Evolutionary conservation across 495 filamentous ascomycete species (phyloP).

Genomic region (Daldinia bambusicola): DNA sequence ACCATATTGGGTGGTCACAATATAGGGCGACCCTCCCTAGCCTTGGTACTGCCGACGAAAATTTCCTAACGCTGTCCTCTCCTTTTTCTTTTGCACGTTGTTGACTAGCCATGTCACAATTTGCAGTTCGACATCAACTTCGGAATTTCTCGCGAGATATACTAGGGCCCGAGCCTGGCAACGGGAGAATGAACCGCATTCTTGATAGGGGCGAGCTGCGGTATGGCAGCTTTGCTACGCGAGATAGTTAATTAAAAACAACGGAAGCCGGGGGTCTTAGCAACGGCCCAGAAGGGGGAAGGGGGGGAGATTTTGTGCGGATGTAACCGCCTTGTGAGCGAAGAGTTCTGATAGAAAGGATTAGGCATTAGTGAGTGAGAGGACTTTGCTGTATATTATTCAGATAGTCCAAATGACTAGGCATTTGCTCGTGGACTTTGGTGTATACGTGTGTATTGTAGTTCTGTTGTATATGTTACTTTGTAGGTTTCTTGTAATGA

Average conservation of each 20-base stretch:
- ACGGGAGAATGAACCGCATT: slow-evolving; percentile 17
- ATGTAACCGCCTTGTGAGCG: slow-evolving; percentile 37
- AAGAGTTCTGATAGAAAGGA: slow-evolving; percentile 41
- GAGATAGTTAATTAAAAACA: slow-evolving; percentile 44
- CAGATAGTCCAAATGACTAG: slow-evolving; percentile 47
- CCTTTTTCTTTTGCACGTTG: slow-evolving; percentile 53
- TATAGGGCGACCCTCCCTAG: slow-evolving; percentile 43
- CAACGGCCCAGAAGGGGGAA: slow-evolving; percentile 2
- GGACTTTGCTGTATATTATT: slow-evolving; percentile 53
- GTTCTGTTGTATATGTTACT: background rate
- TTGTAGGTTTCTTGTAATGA: slow-evolving; percentile 1
- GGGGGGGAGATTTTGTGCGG: slow-evolving; percentile 21
- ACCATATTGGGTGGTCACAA: slow-evolving; percentile 46
- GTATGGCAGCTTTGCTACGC: slow-evolving; percentile 29
- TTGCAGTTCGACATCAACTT: slow-evolving; percentile 39
- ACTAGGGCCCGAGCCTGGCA: slow-evolving; percentile 40
- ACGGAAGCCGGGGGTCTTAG: slow-evolving; percentile 27
- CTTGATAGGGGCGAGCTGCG: slow-evolving; percentile 15
- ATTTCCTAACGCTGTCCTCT: slow-evolving; percentile 56
- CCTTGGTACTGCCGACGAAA: slow-evolving; percentile 43
- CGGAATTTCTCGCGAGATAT: slow-evolving; percentile 42
- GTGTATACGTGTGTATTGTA: slow-evolving; percentile 1
- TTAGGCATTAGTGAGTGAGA: slow-evolving; percentile 42
- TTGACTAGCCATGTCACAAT: slow-evolving; percentile 32
- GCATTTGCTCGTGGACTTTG: slow-evolving; percentile 37